Conservation (phyloP, 2,329 filamentous ascomycete species). For the Exophiala sp. region DNA sequence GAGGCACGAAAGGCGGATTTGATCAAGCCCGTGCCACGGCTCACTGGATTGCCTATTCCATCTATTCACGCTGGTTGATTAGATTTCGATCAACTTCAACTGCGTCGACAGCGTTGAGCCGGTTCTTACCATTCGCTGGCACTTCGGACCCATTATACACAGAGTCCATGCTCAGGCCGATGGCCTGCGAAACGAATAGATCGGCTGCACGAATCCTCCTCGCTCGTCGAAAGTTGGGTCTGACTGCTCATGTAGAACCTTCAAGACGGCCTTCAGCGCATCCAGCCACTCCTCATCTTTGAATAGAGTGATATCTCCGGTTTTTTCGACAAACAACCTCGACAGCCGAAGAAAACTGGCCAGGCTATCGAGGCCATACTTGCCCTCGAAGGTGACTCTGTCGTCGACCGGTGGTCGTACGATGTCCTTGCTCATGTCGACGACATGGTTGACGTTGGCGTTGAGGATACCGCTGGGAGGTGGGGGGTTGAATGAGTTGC, state of each 20-base stretch:
- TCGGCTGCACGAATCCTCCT: background rate
- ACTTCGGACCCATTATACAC: conserved; percentile 57
- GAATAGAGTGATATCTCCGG: background rate
- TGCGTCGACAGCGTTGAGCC: too few relatives aligned
- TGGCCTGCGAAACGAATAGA: conserved; percentile 65
- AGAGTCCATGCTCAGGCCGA: conserved; percentile 62
- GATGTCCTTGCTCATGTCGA: conserved; percentile 40
- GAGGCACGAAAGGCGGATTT: conserved; percentile 90
- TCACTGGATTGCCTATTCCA: conserved; percentile 85
- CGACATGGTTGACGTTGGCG: conserved; percentile 40
- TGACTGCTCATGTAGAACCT: background rate
- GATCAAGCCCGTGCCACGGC: conserved; percentile 75
- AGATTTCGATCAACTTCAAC: too few relatives aligned
- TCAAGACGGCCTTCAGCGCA: background rate
- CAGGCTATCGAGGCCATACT: conserved; percentile 53
- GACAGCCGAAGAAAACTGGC: conserved; percentile 51
- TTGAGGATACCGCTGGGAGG: conserved; percentile 28
- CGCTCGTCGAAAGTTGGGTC: background rate
- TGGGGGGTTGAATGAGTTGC: conserved; percentile 53
- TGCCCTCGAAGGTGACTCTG: conserved; percentile 45
- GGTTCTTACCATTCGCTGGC: too few relatives aligned
- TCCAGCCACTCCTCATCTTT: background rate
- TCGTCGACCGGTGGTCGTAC: conserved; percentile 28
- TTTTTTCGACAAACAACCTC: conserved; percentile 37
- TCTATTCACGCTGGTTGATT: too few relatives aligned